Evolutionary conservation across 257 asterid genomes (phyloP).

Genomic region (Penstemon eatonii): DNA sequence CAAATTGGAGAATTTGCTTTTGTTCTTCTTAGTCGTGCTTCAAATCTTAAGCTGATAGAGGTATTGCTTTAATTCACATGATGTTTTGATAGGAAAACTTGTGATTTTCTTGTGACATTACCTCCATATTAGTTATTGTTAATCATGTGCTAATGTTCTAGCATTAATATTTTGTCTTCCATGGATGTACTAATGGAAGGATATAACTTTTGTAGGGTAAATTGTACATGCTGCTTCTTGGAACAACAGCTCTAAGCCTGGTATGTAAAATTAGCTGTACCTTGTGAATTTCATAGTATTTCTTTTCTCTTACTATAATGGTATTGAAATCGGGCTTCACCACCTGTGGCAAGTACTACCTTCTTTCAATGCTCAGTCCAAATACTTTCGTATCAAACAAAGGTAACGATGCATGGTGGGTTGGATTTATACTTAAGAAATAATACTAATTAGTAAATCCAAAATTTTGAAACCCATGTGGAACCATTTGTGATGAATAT

Average conservation of each 20-base stretch:
- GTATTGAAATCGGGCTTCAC: constrained; percentile 10
- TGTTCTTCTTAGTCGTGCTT: constrained; percentile 82
- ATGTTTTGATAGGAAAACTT: not conserved
- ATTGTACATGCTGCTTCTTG: constrained; percentile 76
- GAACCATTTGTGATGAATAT: constrained; percentile 19
- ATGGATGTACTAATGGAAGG: constrained; percentile 25
- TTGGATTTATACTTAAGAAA: not conserved
- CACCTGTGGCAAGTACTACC: not conserved
- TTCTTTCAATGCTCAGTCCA: constrained; percentile 7
- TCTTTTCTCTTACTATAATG: constrained; percentile 8
- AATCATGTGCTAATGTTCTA: constrained; percentile 6
- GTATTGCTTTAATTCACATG: constrained; percentile 32
- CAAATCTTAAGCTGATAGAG: constrained; percentile 79
- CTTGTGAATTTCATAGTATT: constrained; percentile 6
- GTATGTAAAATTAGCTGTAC: constrained; percentile 37
- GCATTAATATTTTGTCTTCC: not conserved
- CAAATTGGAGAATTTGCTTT: constrained; percentile 93
- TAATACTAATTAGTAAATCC: not conserved
- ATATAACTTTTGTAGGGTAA: constrained; percentile 55
- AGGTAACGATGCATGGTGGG: not conserved
- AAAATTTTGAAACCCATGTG: not conserved
- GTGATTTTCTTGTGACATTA: not conserved
- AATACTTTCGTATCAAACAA: not conserved
- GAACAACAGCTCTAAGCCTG: constrained; percentile 87
- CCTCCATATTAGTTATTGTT: constrained; percentile 10